These are phyloP conservation scores for Apiotrichum laibachii DNA, from an alignment of 1,284 basidiomycete genomes.

Conservation along the genomic window DNA sequence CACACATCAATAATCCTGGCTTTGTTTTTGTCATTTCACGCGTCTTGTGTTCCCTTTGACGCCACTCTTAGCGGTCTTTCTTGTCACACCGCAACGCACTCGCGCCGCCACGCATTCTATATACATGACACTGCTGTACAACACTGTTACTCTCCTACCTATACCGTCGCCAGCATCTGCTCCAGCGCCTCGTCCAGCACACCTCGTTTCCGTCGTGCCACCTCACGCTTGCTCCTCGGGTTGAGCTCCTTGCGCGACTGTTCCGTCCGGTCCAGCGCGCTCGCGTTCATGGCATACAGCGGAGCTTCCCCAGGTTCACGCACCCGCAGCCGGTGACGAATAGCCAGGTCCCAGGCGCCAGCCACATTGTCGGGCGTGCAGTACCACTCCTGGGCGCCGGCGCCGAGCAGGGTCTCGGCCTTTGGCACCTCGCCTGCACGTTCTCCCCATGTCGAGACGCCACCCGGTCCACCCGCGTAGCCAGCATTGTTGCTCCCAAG, in stretches of 20 bases:
- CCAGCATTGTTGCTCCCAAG: conserved; percentile 5
- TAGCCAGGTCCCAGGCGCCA: conserved; percentile 31
- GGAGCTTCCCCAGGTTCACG: conserved; percentile 30
- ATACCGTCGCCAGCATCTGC: conserved; percentile 21
- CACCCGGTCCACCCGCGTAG: conserved; percentile 33
- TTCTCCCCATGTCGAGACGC: conserved; percentile 38
- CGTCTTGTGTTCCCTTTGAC: no score
- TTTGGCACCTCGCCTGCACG: conserved; percentile 40
- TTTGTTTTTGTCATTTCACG: no score
- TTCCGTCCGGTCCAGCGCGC: conserved; percentile 23
- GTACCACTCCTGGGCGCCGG: conserved; percentile 31
- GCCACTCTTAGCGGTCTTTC: no score
- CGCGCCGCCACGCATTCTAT: no score
- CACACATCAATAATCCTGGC: no score
- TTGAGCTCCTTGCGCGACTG: conserved; percentile 6
- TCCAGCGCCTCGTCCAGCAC: conserved; percentile 29
- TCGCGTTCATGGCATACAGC: conserved; percentile 36
- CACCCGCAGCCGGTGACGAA: conserved; percentile 35
- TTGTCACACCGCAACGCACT: no score
- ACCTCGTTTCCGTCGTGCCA: conserved; percentile 1
- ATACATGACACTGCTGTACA: no score
- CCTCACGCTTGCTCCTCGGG: conserved; percentile 3
- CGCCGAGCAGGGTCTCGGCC: conserved; percentile 8
- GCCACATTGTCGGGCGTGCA: conserved; percentile 33
- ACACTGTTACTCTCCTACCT: neutral